phyloP scores from a whole-genome alignment of 2,329 filamentous ascomycete species.

The Epichloe festucae region DNA sequence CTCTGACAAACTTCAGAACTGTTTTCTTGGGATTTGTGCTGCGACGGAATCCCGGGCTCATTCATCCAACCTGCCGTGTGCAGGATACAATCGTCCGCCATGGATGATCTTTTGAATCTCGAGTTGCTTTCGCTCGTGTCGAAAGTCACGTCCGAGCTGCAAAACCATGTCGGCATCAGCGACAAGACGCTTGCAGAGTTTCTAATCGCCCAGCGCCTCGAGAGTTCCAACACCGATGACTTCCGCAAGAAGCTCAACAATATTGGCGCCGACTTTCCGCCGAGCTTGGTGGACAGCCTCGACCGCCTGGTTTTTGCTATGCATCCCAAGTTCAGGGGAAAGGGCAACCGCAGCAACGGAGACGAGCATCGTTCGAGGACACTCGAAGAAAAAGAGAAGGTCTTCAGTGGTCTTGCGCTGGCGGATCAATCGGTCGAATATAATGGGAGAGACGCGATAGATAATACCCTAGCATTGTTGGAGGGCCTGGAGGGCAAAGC shows the following conservation, averaged over 20 bases:
- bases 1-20: background rate
- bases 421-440: conserved; percentile 54
- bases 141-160: conserved; percentile 84
- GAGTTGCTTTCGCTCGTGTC: conserved; percentile 90
- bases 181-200: conserved; percentile 97
- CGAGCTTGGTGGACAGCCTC: conserved; percentile 79
- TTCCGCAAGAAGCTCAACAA: conserved; percentile 66
- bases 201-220: conserved; percentile 76
- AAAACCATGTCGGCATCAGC: conserved; percentile 83
- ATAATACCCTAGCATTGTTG: conserved; percentile 86
- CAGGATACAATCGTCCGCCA: conserved; percentile 26
- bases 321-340: conserved; percentile 75
- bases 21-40: background rate
- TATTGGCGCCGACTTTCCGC: conserved; percentile 71
- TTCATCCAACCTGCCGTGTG: background rate
- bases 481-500: conserved; percentile 67
- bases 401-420: conserved; percentile 84
- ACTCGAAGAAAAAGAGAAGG: conserved; percentile 60
- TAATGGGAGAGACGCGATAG: conserved; percentile 52
- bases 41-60: background rate
- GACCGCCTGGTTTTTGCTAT: conserved; percentile 79
- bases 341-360: conserved; percentile 26
- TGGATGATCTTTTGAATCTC: conserved; percentile 86
- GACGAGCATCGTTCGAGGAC: conserved; percentile 29
- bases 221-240: conserved; percentile 54